phyloP scores from a whole-genome alignment of 345 rosid genomes.

The Citrus glauca region DNA sequence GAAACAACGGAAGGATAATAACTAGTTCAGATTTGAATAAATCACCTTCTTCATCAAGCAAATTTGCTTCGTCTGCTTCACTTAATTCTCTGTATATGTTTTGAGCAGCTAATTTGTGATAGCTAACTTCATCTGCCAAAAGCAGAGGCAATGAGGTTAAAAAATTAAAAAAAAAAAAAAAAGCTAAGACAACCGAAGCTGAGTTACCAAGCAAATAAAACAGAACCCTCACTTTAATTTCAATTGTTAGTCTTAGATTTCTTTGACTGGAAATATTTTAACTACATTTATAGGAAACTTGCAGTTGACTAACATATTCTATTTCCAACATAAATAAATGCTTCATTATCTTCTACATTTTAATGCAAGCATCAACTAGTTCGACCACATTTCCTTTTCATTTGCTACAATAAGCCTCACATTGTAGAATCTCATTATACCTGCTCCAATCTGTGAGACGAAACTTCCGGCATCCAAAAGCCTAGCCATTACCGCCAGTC shows the following conservation, averaged over 20 bases:
- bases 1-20: slow-evolving; percentile 2
- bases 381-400: neutral
- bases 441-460: slow-evolving; percentile 28
- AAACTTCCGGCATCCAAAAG: slow-evolving; percentile 41
- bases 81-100: slow-evolving; percentile 37
- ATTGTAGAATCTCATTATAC: slow-evolving; percentile 5
- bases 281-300: neutral
- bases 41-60: slow-evolving; percentile 67
- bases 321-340: neutral
- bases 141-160: neutral
- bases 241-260: neutral
- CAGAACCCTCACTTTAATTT: neutral
- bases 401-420: neutral
- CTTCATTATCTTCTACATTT: neutral
- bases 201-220: neutral
- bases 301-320: neutral
- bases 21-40: neutral
- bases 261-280: neutral
- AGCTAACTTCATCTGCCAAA: slow-evolving; percentile 42
- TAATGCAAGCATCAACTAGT: neutral
- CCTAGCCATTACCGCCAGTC: slow-evolving; percentile 64
- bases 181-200: neutral
- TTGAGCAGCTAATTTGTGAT: slow-evolving; percentile 35
- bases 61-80: slow-evolving; percentile 58
- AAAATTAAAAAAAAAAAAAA: neutral